These are phyloP conservation scores for Dendrothele bispora DNA, from an alignment of 768 basidiomycete genomes.

Conservation along the genomic window DNA sequence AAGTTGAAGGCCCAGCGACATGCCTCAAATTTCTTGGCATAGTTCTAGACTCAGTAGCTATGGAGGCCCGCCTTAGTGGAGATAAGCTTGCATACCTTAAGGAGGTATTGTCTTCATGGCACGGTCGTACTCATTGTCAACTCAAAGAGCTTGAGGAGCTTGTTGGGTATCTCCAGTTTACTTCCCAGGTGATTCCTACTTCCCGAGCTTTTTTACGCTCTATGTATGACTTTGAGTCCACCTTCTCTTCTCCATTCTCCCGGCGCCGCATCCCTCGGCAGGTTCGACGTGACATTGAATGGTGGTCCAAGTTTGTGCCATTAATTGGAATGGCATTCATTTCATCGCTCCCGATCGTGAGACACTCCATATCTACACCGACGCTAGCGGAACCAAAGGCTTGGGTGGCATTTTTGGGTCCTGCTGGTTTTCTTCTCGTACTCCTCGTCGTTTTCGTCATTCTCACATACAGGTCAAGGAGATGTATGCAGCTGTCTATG, in stretches of 20 bases:
- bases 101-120: conserved; percentile 1
- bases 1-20: conserved; percentile 5
- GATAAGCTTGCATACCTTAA: background rate
- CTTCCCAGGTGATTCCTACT: background rate
- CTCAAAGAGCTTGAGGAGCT: conserved; percentile 15
- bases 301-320: conserved; percentile 1
- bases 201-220: background rate
- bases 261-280: background rate
- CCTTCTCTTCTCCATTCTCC: background rate
- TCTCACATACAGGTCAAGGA: conserved; percentile 4
- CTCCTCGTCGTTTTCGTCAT: background rate
- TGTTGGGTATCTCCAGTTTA: background rate
- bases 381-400: background rate
- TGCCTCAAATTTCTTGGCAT: conserved; percentile 2
- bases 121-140: background rate
- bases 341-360: background rate
- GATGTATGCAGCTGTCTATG: background rate
- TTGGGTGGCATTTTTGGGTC: background rate
- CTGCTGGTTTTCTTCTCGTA: background rate
- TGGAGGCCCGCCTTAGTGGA: conserved; percentile 12
- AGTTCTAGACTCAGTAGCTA: conserved; percentile 13
- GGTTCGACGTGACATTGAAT: background rate
- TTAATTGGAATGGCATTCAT: conserved; percentile 7
- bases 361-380: background rate
- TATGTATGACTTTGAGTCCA: background rate